Base-by-base conservation (phyloP, 257 asterid genomes). In the Nicotiana benthamiana region DNA sequence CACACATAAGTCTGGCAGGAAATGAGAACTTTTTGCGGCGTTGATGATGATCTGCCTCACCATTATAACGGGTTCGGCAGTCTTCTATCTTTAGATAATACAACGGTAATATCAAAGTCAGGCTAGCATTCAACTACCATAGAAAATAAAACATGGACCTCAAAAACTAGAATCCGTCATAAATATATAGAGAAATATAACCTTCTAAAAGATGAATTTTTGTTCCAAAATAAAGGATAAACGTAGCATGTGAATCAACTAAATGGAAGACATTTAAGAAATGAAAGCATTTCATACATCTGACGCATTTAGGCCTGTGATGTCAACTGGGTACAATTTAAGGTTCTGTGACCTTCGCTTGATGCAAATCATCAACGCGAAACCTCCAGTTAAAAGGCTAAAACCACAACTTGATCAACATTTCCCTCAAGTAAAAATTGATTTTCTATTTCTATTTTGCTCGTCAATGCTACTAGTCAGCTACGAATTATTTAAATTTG, bases 21-120 rank as follows among this genome's bases (percentile, higher is more conserved):
- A 96, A 96, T 9, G 97, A 89, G 86, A 92, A 94, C 83, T 94
- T 96, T 65, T 94, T 94, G 60, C 99, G 97, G 12, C 92, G 94
- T 80, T 93, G 97, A 83, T 92, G 96, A 79, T 96, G 98, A 86
- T 96, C 98, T 34, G 99, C 99, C 80, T 96, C 99, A 82, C 99
- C 99, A 83, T 94, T 96, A 60, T 96, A 96, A 68, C 99, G 94
- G 1, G 96, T 90, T 32, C 98, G 97, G 78, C 99, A 94, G 82
- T 96, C 99, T 86, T 96, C 98, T 80, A 94, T 94, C 99, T 96
- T 91, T 72, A 75, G 3, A 51, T 75, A 22, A 63, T 13, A 30
- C 57, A 70, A 70, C 13, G 18, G 27, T 10, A 18, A 12, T 3
- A 12, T 8, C 36, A 65, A 2, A 17, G 32, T 12, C 4, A 51